Percentiles rank a stretch among this genome's conserved stretches.
These are phyloP conservation scores for Bauhinia variegata DNA, from an alignment of 306 rosid genomes.

Conservation along the genomic window DNA sequence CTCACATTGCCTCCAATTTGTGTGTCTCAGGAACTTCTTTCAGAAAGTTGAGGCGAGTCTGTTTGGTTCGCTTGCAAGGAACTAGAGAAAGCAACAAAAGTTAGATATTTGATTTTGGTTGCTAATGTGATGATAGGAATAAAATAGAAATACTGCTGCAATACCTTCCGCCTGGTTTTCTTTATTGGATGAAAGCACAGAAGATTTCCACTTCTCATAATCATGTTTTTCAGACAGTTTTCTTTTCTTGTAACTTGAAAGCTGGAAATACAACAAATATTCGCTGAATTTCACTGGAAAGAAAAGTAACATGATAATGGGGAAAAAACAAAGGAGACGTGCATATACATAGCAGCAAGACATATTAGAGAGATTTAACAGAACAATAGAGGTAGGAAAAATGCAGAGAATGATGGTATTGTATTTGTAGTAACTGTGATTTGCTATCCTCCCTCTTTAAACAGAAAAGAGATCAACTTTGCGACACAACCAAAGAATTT, in stretches of 20 bases:
- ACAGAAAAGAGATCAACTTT: constrained; percentile 3
- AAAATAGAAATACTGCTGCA: constrained; percentile 11
- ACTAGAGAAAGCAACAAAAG: constrained; percentile 40
- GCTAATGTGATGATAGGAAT: not conserved
- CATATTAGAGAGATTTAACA: constrained; percentile 4
- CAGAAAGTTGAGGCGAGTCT: constrained; percentile 57
- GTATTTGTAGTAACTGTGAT: constrained; percentile 5
- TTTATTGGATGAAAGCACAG: constrained; percentile 65
- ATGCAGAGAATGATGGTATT: not conserved
- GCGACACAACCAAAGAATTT: not conserved
- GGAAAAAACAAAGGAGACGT: constrained; percentile 35
- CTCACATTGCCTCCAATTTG: constrained; percentile 54
- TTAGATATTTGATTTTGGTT: constrained; percentile 11
- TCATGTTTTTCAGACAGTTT: constrained; percentile 56
- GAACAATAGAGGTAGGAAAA: not conserved
- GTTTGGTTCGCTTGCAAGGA: constrained; percentile 57
- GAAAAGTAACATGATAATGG: not conserved
- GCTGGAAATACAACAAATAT: constrained; percentile 49
- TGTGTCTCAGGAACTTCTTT: constrained; percentile 52
- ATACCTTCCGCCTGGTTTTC: constrained; percentile 63
- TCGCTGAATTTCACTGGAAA: constrained; percentile 6
- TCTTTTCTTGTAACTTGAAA: constrained; percentile 64
- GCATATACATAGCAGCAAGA: not conserved
- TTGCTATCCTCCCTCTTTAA: constrained; percentile 10
- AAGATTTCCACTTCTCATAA: constrained; percentile 72